Evolutionary conservation across 2,329 filamentous ascomycete species (phyloP), one percentile per base, ranked within the genome.

Genomic region (Zarea fungicola): DNA sequence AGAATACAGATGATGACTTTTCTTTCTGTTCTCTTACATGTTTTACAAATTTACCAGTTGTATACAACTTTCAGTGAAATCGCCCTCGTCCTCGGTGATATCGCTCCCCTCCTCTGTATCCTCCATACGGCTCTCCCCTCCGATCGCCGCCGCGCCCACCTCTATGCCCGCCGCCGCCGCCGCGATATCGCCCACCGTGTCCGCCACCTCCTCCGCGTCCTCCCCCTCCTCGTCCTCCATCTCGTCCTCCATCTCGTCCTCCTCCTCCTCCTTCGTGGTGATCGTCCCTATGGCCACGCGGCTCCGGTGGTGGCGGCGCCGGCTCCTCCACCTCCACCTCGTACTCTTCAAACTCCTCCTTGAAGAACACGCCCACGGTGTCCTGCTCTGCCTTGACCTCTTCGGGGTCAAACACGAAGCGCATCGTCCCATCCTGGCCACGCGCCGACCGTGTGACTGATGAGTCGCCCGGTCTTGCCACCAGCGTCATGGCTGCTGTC

Each of bases 361-460:
- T 80, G 61, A 85, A 89, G 64, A 84, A 90, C 42, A 78, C 74
- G 4, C 76, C 75, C 2, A 91, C 85, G 11, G 77, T 74, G 11
- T 77, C 75, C 57, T 81, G 80, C 67, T 99, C 93, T 14, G 76
- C 74, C 40, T 78, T 77, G 2, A 90, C 90, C 42, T 85, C 79
- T 48, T 85, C 84, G 0, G 84, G 81, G 55, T 96, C 87, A 42
- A 97, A 84, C 67, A 96, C 89, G 65, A 96, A 97, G 6, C 93
- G 81, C 55, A 95, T 82, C 0, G 92, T 95, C 6, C 87, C 87
- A 19, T 89, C 85, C 58, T 77, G 65, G 62, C 73, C 57, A 66
- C 72, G 54, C 60, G 65, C 64, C 5, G 64, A 60, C 1, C 65
- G 55, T 9, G 60, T 56, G 11, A 61, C 58, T 1, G 63, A 60